Conservation (phyloP, 2,329 filamentous ascomycete species). For the Penicillium sp. region DNA sequence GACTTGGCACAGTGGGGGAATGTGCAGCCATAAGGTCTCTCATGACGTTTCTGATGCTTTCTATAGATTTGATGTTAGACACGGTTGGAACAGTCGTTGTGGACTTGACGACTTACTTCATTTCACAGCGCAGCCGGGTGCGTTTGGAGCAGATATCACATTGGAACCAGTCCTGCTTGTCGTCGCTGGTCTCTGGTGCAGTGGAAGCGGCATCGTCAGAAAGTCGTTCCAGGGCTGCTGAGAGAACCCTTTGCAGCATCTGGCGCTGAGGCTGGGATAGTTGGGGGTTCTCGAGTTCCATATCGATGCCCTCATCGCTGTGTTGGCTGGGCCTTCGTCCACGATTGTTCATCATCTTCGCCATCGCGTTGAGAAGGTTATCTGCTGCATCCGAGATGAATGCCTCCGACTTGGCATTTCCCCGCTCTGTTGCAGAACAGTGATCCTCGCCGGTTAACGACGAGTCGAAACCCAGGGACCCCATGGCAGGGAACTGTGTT, state of each 20-base stretch:
- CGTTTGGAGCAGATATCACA: conserved; percentile 32
- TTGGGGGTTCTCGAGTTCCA: conserved; percentile 18
- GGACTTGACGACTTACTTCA: conserved; percentile 31
- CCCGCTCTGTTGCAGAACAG: background rate
- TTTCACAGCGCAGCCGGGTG: conserved; percentile 35
- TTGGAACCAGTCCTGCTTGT: conserved; percentile 29
- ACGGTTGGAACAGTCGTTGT: background rate
- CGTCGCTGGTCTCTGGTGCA: conserved; percentile 3
- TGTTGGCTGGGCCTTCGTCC: conserved; percentile 23
- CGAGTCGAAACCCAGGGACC: background rate
- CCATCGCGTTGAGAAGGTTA: conserved; percentile 35
- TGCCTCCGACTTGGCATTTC: conserved; percentile 18
- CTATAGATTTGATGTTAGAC: conserved; percentile 42
- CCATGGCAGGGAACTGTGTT: conserved; percentile 2
- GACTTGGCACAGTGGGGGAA: conserved; percentile 64
- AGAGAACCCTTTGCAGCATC: conserved; percentile 33
- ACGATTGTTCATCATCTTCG: conserved; percentile 31
- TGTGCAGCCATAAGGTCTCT: conserved; percentile 79
- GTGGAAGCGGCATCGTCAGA: conserved; percentile 13
- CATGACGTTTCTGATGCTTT: conserved; percentile 81
- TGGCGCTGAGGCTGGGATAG: conserved; percentile 32
- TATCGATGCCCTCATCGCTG: conserved; percentile 22
- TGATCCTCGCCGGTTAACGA: background rate
- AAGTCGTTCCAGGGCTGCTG: conserved; percentile 28
- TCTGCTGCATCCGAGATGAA: conserved; percentile 30